Evolutionary conservation across 2,329 filamentous ascomycete species (phyloP).

Genomic region (Dissoconium aciculare): DNA sequence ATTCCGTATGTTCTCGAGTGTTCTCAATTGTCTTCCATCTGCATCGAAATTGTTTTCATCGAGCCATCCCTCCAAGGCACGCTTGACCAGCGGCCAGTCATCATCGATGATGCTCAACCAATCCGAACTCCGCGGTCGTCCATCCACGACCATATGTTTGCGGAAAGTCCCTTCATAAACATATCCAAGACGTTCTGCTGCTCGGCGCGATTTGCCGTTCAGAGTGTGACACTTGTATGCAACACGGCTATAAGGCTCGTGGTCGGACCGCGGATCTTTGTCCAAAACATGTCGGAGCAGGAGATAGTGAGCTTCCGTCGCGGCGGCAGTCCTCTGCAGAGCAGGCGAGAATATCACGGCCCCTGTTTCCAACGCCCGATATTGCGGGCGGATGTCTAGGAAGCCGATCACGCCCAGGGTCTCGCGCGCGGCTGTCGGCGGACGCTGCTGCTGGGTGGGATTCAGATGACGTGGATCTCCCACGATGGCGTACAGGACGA

Average conservation of each 20-base stretch:
- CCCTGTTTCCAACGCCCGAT: constrained; percentile 44
- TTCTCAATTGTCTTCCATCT: constrained; percentile 37
- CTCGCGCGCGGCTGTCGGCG: constrained; percentile 10
- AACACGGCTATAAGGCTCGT: constrained; percentile 41
- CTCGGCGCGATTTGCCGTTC: constrained; percentile 39
- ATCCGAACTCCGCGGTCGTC: constrained; percentile 41
- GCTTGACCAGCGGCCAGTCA: constrained; percentile 40
- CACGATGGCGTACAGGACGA: constrained; percentile 33
- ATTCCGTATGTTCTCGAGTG: constrained; percentile 26
- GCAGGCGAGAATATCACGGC: constrained; percentile 36
- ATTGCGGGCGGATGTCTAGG: constrained; percentile 33
- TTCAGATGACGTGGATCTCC: constrained; percentile 14
- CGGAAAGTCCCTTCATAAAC: constrained; percentile 44
- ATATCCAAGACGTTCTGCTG: constrained; percentile 45
- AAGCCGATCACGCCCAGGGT: constrained; percentile 29
- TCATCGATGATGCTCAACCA: constrained; percentile 46
- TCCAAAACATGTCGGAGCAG: constrained; percentile 41
- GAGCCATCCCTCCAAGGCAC: constrained; percentile 41
- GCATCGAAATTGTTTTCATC: constrained; percentile 40
- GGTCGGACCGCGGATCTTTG: constrained; percentile 12
- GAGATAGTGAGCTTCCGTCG: constrained; percentile 45
- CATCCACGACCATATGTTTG: constrained; percentile 46
- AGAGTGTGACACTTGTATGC: constrained; percentile 51
- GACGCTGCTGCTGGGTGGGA: constrained; percentile 9
- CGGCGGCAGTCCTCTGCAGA: constrained; percentile 39